Conservation (phyloP, 2,329 filamentous ascomycete genomes). For the Diplocarpon rosae region DNA sequence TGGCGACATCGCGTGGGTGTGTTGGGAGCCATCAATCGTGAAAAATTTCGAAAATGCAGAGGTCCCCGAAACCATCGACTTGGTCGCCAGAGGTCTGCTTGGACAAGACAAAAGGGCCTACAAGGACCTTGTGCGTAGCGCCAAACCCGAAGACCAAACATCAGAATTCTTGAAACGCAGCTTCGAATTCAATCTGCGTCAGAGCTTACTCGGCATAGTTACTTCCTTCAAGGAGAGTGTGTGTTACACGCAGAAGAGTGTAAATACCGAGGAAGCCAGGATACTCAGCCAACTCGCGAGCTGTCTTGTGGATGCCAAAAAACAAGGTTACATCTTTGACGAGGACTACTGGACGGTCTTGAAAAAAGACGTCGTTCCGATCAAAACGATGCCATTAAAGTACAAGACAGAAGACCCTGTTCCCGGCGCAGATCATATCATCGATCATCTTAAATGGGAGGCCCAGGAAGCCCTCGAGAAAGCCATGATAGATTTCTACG, state of each 20-base stretch:
- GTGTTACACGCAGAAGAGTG: slow-evolving; percentile 46
- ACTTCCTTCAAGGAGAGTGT: slow-evolving; percentile 54
- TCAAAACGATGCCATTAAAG: slow-evolving; percentile 3
- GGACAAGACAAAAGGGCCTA: slow-evolving; percentile 35
- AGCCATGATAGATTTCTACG: slow-evolving; percentile 23
- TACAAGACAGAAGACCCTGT: slow-evolving; percentile 34
- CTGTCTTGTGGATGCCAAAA: slow-evolving; percentile 45
- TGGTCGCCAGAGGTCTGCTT: slow-evolving; percentile 39
- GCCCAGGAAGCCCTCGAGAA: slow-evolving; percentile 32
- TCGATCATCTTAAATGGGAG: slow-evolving; percentile 53
- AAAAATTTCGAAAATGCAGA: slow-evolving; percentile 53
- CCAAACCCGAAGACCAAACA: slow-evolving; percentile 1
- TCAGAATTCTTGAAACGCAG: slow-evolving; percentile 39
- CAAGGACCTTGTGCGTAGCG: slow-evolving; percentile 10
- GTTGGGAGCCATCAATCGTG: slow-evolving; percentile 59
- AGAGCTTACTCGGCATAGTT: slow-evolving; percentile 48
- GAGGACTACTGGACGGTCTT: slow-evolving; percentile 32
- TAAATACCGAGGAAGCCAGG: slow-evolving; percentile 35
- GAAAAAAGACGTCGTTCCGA: slow-evolving; percentile 3
- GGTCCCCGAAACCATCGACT: slow-evolving; percentile 33
- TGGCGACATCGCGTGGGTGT: slow-evolving; percentile 68
- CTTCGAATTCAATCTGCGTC: slow-evolving; percentile 47
- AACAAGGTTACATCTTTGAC: slow-evolving; percentile 43
- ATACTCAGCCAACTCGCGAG: slow-evolving; percentile 41
- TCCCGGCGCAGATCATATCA: slow-evolving; percentile 36